These are phyloP conservation scores for Tolypocladium pustulatum DNA, from an alignment of 2,329 filamentous ascomycete species.

Conservation along the genomic window DNA sequence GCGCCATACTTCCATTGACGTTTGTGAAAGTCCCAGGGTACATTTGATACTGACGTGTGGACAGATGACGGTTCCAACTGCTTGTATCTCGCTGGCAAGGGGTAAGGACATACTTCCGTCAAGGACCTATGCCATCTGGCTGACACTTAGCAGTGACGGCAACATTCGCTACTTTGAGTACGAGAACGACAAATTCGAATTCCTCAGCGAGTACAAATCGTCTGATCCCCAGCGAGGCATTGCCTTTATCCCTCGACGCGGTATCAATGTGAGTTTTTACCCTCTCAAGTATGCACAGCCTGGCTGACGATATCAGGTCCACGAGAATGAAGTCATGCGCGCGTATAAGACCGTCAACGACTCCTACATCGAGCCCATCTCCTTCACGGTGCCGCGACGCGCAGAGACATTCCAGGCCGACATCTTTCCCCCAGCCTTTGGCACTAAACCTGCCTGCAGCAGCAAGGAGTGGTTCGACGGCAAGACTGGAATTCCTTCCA, in stretches of 20 bases:
- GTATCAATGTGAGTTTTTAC: slow-evolving; percentile 62
- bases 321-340: slow-evolving; percentile 93
- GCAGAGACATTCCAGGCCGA: slow-evolving; percentile 95
- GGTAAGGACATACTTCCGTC: slow-evolving; percentile 50
- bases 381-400: slow-evolving; percentile 89
- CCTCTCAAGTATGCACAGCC: too few relatives aligned
- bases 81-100: slow-evolving; percentile 93
- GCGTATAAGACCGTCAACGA: slow-evolving; percentile 98
- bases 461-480: slow-evolving; percentile 78
- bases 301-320: slow-evolving; percentile 42
- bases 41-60: slow-evolving; percentile 11
- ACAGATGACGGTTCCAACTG: slow-evolving; percentile 83
- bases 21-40: not conserved
- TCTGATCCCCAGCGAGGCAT: slow-evolving; percentile 86
- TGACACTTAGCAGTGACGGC: slow-evolving; percentile 58
- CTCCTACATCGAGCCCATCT: slow-evolving; percentile 87
- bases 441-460: slow-evolving; percentile 69
- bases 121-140: not conserved
- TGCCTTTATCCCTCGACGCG: slow-evolving; percentile 88
- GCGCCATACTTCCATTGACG: slow-evolving; percentile 12
- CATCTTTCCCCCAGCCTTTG: slow-evolving; percentile 82
- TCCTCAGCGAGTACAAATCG: slow-evolving; percentile 95
- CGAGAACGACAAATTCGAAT: slow-evolving; percentile 97
- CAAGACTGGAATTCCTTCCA: slow-evolving; percentile 73
- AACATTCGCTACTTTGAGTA: slow-evolving; percentile 99